These are phyloP conservation scores for Lipomyces yamanashiensis DNA, from an alignment of 805 yeast species.

Conservation along the genomic window DNA sequence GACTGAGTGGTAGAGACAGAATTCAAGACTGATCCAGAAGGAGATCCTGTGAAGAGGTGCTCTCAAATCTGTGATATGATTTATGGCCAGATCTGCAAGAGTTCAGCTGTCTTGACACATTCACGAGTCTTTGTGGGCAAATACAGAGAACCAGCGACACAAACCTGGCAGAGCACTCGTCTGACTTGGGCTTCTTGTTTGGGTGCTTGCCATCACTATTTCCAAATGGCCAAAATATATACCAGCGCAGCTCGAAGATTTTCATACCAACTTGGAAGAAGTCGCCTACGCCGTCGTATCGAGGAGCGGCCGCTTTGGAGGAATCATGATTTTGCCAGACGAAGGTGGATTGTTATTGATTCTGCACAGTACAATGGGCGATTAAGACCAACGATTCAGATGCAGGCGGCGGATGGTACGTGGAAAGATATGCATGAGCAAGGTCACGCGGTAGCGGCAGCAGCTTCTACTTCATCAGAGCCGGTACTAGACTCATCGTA, in stretches of 20 bases:
- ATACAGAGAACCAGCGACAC: background rate
- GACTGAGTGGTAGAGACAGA: too few species aligned
- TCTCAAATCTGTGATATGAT: too few species aligned
- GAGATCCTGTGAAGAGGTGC: too few species aligned
- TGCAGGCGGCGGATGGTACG: conserved; percentile 23
- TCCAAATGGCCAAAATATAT: background rate
- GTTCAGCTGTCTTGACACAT: background rate
- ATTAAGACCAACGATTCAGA: conserved; percentile 2
- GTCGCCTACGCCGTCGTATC: background rate
- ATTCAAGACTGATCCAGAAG: too few species aligned
- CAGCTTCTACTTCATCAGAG: too few species aligned
- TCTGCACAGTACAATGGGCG: background rate
- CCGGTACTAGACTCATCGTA: too few species aligned
- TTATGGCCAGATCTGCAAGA: background rate
- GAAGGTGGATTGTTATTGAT: background rate
- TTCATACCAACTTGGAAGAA: background rate
- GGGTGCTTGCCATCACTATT: background rate
- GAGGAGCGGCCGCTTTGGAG: background rate
- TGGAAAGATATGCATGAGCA: conserved; percentile 16
- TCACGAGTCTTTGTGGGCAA: background rate
- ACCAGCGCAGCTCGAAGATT: background rate
- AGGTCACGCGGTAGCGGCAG: background rate
- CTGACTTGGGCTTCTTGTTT: background rate
- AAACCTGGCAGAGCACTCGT: background rate
- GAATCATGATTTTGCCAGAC: background rate